Conservation (phyloP, 2,329 filamentous ascomycete species). For the Calonectria montana region DNA sequence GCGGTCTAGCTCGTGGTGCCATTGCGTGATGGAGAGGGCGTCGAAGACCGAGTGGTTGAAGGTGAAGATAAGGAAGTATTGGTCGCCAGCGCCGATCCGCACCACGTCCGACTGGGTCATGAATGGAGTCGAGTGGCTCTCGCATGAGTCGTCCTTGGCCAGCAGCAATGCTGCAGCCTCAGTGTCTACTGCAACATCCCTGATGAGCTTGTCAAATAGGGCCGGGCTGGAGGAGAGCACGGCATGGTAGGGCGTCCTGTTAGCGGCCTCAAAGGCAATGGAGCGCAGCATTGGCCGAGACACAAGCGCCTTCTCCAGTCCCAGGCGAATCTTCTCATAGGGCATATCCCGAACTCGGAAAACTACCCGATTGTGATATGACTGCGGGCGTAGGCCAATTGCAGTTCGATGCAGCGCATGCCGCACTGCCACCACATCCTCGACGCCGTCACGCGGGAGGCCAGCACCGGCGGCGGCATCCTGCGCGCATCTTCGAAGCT, state of each 20-base stretch:
- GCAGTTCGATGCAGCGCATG: slow-evolving; percentile 45
- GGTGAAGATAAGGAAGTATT: slow-evolving; percentile 41
- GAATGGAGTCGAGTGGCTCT: slow-evolving; percentile 37
- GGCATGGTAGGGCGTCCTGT: slow-evolving; percentile 41
- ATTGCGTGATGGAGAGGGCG: slow-evolving; percentile 47
- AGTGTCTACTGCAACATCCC: slow-evolving; percentile 30
- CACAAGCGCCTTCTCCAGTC: slow-evolving; percentile 41
- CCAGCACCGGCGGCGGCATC: slow-evolving; percentile 26
- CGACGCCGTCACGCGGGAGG: slow-evolving; percentile 36
- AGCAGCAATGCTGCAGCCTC: slow-evolving; percentile 29
- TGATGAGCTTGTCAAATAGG: slow-evolving; percentile 43
- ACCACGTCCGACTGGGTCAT: slow-evolving; percentile 47
- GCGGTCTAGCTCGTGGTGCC: slow-evolving; percentile 48
- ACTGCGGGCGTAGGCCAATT: slow-evolving; percentile 47
- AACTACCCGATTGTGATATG: slow-evolving; percentile 48
- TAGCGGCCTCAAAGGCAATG: slow-evolving; percentile 35
- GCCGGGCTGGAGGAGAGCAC: slow-evolving; percentile 34
- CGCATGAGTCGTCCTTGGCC: slow-evolving; percentile 33
- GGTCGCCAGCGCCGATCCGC: slow-evolving; percentile 23
- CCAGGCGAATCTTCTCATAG: slow-evolving; percentile 39
- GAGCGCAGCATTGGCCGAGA: slow-evolving; percentile 46
- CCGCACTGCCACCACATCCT: slow-evolving; percentile 46
- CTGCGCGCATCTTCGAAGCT: slow-evolving; percentile 20
- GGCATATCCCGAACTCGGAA: slow-evolving; percentile 41
- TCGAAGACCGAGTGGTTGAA: slow-evolving; percentile 52